Evolutionary conservation across 768 basidiomycete species (phyloP).

Genomic region (Cystoderma amianthinum): DNA sequence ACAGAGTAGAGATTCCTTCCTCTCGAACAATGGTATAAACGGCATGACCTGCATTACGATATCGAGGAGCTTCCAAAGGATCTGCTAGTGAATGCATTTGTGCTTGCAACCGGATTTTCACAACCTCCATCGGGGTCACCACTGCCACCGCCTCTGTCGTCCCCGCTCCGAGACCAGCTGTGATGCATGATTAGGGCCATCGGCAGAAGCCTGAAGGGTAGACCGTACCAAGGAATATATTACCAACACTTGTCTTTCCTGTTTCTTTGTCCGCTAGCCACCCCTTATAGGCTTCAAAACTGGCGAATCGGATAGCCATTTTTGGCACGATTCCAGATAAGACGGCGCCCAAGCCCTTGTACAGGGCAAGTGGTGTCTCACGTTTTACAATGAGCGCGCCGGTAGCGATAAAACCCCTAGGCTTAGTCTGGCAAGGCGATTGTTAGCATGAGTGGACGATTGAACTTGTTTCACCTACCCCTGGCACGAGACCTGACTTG

Average conservation of each 20-base stretch:
- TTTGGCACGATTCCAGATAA: conserved; percentile 96
- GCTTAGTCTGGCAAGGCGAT: conserved; percentile 58
- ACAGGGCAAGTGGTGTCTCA: conserved; percentile 92
- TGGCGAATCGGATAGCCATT: conserved; percentile 98
- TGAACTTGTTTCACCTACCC: conserved; percentile 51
- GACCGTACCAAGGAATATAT: conserved; percentile 77
- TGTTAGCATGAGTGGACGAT: conserved; percentile 3
- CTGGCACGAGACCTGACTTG: conserved; percentile 66
- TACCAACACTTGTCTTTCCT: conserved; percentile 72
- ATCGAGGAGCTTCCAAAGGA: conserved; percentile 87
- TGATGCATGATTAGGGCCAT: not conserved
- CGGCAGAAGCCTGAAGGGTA: conserved; percentile 1
- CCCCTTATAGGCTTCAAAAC: conserved; percentile 92
- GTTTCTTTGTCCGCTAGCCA: conserved; percentile 71
- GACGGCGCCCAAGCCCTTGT: conserved; percentile 97
- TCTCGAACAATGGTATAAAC: conserved; percentile 92
- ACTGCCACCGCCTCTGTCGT: conserved; percentile 93
- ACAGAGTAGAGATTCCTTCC: conserved; percentile 80
- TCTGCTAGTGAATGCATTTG: conserved; percentile 97
- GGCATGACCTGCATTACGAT: conserved; percentile 95
- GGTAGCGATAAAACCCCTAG: conserved; percentile 89
- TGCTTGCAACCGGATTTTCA: conserved; percentile 97
- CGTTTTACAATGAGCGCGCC: conserved; percentile 80
- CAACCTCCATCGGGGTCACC: conserved; percentile 98
- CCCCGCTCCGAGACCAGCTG: conserved; percentile 92